Evolutionary conservation across 148 eudicot genomes (phyloP), one percentile per base, ranked within the genome.

Genomic region (Salicornia ramosissima): DNA sequence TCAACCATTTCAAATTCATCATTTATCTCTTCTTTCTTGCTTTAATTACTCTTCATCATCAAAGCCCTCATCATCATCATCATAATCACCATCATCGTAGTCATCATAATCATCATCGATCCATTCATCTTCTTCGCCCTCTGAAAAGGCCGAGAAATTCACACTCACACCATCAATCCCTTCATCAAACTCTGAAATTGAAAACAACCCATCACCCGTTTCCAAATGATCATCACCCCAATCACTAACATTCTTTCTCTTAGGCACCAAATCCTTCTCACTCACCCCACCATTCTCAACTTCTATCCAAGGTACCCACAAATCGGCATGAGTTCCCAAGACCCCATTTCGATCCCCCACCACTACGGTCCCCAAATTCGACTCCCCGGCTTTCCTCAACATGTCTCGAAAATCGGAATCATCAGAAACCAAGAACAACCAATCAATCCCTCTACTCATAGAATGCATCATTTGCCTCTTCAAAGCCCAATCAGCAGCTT

Each of bases 401-500:
- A 89, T 89, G 46, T 87, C 96, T 1, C 76, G 47, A 64, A 91
- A 91, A 71, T 89, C 97, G 9, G 97, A 91, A 86, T 91, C 97
- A 68, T 91, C 97, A 4, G 96, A 91, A 13, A 91, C 92, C 74
- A 91, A 76, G 39, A 91, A 76, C 75, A 89, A 61, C 92, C 97
- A 89, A 83, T 88, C 95, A 45, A 87, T 72, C 69, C 97, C 96
- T 13, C 92, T 53, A 56, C 78, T 89, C 90, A 91, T 84, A 0
- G 87, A 83, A 50, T 86, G 90, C 80, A 75, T 53, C 87, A 89
- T 87, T 61, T 87, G 90, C 78, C 83, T 89, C 75, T 87, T 91
- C 78, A 91, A 63, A 0, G 97, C 97, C 96, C 90, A 89, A 76
- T 91, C 97, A 1, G 97, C 97, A 42, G 97, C 92, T 68, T 91